These are phyloP conservation scores for Yamadazyma diddensiae DNA, from an alignment of 1,139 yeast species.

Conservation along the genomic window DNA sequence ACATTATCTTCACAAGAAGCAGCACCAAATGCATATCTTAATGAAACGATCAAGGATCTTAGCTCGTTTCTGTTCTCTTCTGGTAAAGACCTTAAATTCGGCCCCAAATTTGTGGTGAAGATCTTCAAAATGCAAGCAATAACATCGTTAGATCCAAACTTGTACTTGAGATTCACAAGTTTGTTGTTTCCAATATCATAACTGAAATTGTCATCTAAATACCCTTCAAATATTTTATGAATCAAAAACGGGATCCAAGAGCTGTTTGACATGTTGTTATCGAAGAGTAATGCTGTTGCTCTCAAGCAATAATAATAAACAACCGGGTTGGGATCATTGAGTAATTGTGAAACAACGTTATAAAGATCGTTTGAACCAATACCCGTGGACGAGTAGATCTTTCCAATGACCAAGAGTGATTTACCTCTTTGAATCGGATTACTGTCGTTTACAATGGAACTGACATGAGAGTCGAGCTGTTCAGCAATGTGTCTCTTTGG, in stretches of 20 bases:
- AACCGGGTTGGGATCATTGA: constrained; percentile 80
- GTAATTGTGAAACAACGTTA: constrained; percentile 58
- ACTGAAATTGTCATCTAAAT: constrained; percentile 49
- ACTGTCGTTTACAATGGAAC: constrained; percentile 49
- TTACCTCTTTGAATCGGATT: constrained; percentile 68
- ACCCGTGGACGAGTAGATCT: constrained; percentile 47
- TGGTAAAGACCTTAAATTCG: constrained; percentile 29
- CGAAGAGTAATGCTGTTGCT: constrained; percentile 55
- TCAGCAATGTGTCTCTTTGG: constrained; percentile 38
- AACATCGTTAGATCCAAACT: constrained; percentile 24
- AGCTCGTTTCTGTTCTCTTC: constrained; percentile 20
- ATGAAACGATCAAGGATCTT: constrained; percentile 28
- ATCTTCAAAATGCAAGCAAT: constrained; percentile 27
- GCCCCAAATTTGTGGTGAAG: constrained; percentile 39
- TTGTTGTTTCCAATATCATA: constrained; percentile 23
- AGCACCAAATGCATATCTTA: constrained; percentile 35
- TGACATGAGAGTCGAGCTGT: constrained; percentile 53
- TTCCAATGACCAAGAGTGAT: constrained; percentile 57
- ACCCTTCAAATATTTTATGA: constrained; percentile 46
- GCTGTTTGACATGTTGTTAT: constrained; percentile 49
- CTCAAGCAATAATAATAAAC: constrained; percentile 73
- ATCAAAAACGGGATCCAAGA: constrained; percentile 44
- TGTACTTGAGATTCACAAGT: constrained; percentile 29
- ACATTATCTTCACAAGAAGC: constrained; percentile 27
- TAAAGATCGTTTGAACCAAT: constrained; percentile 41